Evolutionary conservation across 2,329 filamentous ascomycete genomes (phyloP), one percentile per base, ranked within the genome.

Genomic region (Rhexocercosporidium sp.): DNA sequence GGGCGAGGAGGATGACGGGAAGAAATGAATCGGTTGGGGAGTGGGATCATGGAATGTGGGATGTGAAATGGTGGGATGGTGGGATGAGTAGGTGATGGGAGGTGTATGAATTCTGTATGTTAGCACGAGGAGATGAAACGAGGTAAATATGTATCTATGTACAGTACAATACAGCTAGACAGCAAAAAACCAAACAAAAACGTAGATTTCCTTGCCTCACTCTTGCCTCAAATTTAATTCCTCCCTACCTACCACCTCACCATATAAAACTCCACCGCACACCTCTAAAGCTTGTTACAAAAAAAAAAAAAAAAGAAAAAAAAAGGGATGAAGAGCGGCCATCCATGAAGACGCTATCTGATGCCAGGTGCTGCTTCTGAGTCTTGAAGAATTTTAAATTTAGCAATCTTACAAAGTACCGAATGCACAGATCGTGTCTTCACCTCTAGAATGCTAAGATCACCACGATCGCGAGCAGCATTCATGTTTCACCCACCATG

Each of bases 41-140:
- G n/a, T 59, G 25, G 16, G n/a, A 12, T 31, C 9, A 11, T n/a
- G 16, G n/a, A 25, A 25, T 25, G 31, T 2, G 16, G n/a, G 31
- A 25, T 25, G 31, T 2, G 29, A 11, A 6, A 20, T 6, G 47
- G 31, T 8, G n/a, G 47, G 8, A 16, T 27, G n/a, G 18, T 22
- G 11, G 2, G 37, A 14, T 8, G 46, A 6, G 37, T 31, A 20
- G 20, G 31, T 57, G 47, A 51, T 29, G 25, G 22, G 18, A 3
- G 25, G 11, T 51, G 47, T 51, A 51, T 51, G 47, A 51, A 27
- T 49, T 51, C 27, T 54, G 54, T 57, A 57, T 22, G 34, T 41
- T 41, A 57, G 34, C 14, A 57, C 6, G 37, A 41, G 53, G 9
- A 57, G 54, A 57, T 57, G 54, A 29, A 31, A 57, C n/a, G 54